These are phyloP conservation scores for Trebouxia sp. DNA, from an alignment of 139 green algal genomes.

Conservation along the genomic window DNA sequence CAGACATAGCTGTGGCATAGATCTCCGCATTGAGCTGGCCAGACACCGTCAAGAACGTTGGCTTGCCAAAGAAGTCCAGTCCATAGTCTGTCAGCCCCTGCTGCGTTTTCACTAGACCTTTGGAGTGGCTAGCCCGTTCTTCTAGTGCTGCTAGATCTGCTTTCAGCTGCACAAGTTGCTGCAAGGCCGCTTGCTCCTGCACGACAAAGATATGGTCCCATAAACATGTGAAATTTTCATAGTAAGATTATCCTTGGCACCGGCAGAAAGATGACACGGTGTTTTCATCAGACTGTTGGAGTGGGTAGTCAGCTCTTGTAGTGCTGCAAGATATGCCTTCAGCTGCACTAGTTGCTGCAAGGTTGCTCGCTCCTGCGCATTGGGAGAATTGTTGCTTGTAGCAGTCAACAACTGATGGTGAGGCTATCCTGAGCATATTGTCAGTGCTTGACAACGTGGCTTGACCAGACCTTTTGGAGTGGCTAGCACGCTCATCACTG, in stretches of 20 bases:
- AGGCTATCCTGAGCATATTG: no score
- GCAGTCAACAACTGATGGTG: no score
- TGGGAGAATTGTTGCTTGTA: no score
- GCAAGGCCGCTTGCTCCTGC: slow-evolving; percentile 7
- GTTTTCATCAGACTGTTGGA: slow-evolving; percentile 42
- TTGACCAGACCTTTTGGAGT: slow-evolving; percentile 40
- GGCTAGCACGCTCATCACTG: background rate
- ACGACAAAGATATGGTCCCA: no score
- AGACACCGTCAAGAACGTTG: slow-evolving; percentile 87
- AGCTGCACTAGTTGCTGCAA: background rate
- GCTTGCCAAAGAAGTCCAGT: slow-evolving; percentile 94
- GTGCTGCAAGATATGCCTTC: background rate
- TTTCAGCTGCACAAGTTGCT: slow-evolving; percentile 8
- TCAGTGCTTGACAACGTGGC: no score
- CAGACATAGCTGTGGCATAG: slow-evolving; percentile 85
- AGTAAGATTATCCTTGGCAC: no score
- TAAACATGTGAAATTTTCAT: no score
- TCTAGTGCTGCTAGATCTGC: background rate
- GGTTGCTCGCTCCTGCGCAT: slow-evolving; percentile 4
- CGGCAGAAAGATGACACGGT: no score
- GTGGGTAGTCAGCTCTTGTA: background rate
- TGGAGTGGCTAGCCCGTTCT: background rate
- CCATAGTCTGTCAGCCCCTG: slow-evolving; percentile 82
- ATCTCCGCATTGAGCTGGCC: slow-evolving; percentile 78
- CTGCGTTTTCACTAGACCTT: slow-evolving; percentile 42